Base-by-base conservation (phyloP, 805 yeast genomes). In the Kregervanrija delftensis region DNA sequence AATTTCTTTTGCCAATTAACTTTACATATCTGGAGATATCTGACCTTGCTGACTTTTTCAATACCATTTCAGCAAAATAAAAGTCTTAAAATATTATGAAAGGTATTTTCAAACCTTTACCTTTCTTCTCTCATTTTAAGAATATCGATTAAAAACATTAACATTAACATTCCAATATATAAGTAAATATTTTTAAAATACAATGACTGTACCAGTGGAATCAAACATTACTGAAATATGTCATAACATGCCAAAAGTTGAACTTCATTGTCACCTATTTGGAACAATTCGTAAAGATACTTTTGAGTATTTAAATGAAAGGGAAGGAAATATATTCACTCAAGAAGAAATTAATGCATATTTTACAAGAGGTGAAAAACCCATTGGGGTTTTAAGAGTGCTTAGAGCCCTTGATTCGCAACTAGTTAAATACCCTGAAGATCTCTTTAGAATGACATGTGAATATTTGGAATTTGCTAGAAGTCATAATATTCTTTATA, bases 201-300 rank as follows among this genome's bases (percentile, higher is more conserved):
- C 8, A 22, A 22, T 22, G 28, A 22, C 28, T 22, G 28, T 22
- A 22, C 28, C 28, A 22, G 2, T 22, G 28, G 28, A 22, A 22
- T 4, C 28, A 22, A 22, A 6, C 28, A 22, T 22, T 22, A 22
- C 8, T 22, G 51, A 54, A 11, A 41, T 60, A 31, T 60, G 65
- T 32, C 60, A 53, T 34, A 49, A 49, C 11, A 47, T 61, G 14
- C 65, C 65, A 10, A 61, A 61, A 44, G 57, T 60, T 12, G 65
- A 61, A 48, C 52, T 60, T 12, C 65, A 61, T 35, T 61, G 65
- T 44, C 65, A 60, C 43, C 53, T 61, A 31, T 60, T 50, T 39
- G 65, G 65, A 3, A 61, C 64, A 5, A 52, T 61, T 22, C 41
- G 59, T 22, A 57, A 57, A 41, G 45, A 45, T 5, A 58, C 64